Base-by-base conservation (phyloP, 2,329 filamentous ascomycete species). In the Ophiobolus disseminans region DNA sequence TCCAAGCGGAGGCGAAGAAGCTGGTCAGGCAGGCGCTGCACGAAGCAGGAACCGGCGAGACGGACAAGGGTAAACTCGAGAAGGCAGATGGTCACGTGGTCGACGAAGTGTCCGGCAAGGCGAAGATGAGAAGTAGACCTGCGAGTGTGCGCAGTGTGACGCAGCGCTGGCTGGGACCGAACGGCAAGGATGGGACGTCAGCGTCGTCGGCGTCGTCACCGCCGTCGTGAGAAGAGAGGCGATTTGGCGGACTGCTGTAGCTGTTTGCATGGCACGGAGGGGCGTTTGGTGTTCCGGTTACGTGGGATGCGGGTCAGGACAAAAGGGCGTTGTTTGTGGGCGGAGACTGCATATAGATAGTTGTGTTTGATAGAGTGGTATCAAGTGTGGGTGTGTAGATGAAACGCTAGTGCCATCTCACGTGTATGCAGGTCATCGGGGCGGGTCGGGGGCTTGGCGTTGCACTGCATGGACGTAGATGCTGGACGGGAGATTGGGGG, bases 1-100 rank as follows among this genome's bases (percentile, higher is more conserved):
- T 81, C 16, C 75, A 79, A 52, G 62, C 73, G 8, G 75, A 80
- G 50, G 77, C 76, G 0, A 75, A 76, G 30, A 67, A 73, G 41
- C 58, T 80, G 10, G 77, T 78, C 9, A 73, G 69, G 14, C 49
- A 63, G 10, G 68, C 62, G 2, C 26, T 70, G 38, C 53, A 26
- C 4, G 62, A 70, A 23, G 64, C 58, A 1, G 52, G 51, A 13
- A 38, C 16, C 19, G 45, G 25, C 22, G 17, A 35, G 5, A 19
- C 26, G 21, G 28, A 37, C 7, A 48, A 34, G 6, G 26, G 26
- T 3, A 40, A 13, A 16, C 21, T 35, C 28, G 45, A 46, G 13
- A 43, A 48, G 21, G 10, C 26, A 9, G 30, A 34, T n/a, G 35
- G 20, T 19, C 6, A 13, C 4, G 10, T 37, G 9, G 5, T 32